Evolutionary conservation across 768 basidiomycete species (phyloP), one percentile per base, ranked within the genome.

Genomic region (Epithele typhae): DNA sequence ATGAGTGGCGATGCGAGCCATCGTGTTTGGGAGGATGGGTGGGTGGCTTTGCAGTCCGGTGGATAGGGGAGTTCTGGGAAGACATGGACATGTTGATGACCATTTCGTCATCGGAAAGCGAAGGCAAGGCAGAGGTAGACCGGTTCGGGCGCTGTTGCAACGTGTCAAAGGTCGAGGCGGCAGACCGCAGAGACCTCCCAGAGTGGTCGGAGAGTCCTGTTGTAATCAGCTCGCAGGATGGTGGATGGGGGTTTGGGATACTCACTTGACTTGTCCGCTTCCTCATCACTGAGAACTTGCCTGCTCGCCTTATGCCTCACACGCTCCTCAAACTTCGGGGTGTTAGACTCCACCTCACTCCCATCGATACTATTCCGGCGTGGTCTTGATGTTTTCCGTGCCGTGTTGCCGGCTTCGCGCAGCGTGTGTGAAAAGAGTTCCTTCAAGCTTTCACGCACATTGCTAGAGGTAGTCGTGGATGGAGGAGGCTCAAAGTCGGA

Each of bases 281-380:
- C 85, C 57, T 87, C 84, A 53, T 87, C 85, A 55, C 82, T 85
- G 53, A 81, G 49, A 57, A 81, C 86, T 54, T 68, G 72, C 30
- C 78, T 71, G 49, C 81, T 77, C 9, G 70, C 73, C 61, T 73
- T 81, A 49, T 64, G 68, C 45, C 63, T 68, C 19, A 64, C 61
- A 48, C 70, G 64, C 46, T 73, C 71, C 56, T 69, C 66, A 34
- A 66, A 58, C 33, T 73, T 61, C 2, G 69, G 59, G 1, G 82
- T 78, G 39, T 70, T 79, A 12, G 69, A 68, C 44, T 84, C 82
- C 33, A 78, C 75, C 44, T 82, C 80, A 55, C 81, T 82, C 6
- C 63, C 58, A 55, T 79, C 79, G 40, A 82, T 70, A 59, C 81
- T 85, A 54, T 77, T 82, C 59, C 79, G 66, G 44, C 79, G 66